A percentile compares a stretch with the other conserved stretches of the same genome.
These are phyloP conservation scores for Parathielavia appendiculata DNA, from an alignment of 495 filamentous ascomycete species.

Conservation along the genomic window DNA sequence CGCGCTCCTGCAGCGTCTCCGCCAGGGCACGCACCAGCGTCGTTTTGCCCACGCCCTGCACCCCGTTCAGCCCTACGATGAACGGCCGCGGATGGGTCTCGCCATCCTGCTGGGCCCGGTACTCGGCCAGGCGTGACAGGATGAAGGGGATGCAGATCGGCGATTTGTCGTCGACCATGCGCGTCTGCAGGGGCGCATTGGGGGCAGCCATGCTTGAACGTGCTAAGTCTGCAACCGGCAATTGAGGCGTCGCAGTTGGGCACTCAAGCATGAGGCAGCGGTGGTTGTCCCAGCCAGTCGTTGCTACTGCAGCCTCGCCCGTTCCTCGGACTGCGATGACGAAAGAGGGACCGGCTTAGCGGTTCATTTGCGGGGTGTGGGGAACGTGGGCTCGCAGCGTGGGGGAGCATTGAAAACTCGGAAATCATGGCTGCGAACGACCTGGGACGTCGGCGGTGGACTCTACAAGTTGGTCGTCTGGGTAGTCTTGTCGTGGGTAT, in stretches of 20 bases:
- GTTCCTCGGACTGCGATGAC: background rate
- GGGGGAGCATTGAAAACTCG: constrained; percentile 5
- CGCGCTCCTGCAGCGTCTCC: constrained; percentile 57
- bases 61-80: constrained; percentile 58
- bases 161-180: constrained; percentile 77
- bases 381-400: background rate
- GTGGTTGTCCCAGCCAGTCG: constrained; percentile 1
- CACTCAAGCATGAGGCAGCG: background rate
- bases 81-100: constrained; percentile 41
- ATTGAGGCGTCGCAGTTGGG: constrained; percentile 6
- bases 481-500: no score
- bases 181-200: constrained; percentile 28
- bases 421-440: no score
- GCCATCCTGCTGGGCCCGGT: constrained; percentile 36
- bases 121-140: constrained; percentile 54
- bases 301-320: background rate
- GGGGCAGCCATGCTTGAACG: constrained; percentile 10
- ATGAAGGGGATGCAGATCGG: constrained; percentile 82
- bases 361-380: constrained; percentile 1
- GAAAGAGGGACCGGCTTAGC: constrained; percentile 3
- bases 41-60: constrained; percentile 89
- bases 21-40: constrained; percentile 71
- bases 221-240: background rate
- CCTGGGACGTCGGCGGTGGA: no score
- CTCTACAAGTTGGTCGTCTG: no score